Conservation (phyloP, 2,329 filamentous ascomycete genomes). For the Clonostachys chloroleuca region DNA sequence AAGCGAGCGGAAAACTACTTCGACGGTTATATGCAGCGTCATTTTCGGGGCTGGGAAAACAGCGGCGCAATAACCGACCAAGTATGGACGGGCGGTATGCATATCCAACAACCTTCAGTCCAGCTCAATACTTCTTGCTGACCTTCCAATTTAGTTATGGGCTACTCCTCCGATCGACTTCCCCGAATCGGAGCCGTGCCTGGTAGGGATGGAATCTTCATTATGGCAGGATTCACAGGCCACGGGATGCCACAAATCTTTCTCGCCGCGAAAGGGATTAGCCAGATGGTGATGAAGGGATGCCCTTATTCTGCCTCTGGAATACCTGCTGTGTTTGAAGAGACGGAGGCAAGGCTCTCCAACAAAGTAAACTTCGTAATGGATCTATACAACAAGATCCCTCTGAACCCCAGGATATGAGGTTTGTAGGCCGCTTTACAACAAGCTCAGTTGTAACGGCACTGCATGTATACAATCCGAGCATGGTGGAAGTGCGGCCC, state of each 20-base stretch:
- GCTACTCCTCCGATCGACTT: constrained; percentile 30
- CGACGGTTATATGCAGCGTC: constrained; percentile 39
- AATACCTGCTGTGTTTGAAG: constrained; percentile 26
- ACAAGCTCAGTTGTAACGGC: too few relatives aligned
- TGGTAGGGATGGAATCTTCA: constrained; percentile 24
- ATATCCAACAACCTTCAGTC: neutral
- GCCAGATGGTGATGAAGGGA: constrained; percentile 30
- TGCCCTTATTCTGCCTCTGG: constrained; percentile 33
- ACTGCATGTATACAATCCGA: too few relatives aligned
- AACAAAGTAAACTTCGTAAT: neutral
- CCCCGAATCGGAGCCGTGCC: constrained; percentile 34
- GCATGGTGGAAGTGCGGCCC: too few relatives aligned
- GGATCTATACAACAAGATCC: neutral
- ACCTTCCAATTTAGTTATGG: constrained; percentile 24
- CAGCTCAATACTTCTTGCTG: neutral
- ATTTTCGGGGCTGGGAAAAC: constrained; percentile 43
- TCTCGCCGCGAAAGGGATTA: constrained; percentile 29
- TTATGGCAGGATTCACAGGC: constrained; percentile 43
- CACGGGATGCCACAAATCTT: constrained; percentile 46
- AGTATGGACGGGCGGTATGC: constrained; percentile 30
- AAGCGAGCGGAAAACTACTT: constrained; percentile 35
- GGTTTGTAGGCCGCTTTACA: too few relatives aligned
- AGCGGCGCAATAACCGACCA: constrained; percentile 23
- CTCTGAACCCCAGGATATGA: neutral
- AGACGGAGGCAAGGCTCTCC: neutral